These are phyloP conservation scores for Ensete ventricosum DNA, from an alignment of 176 grass and related monocot genomes.

Conservation along the genomic window DNA sequence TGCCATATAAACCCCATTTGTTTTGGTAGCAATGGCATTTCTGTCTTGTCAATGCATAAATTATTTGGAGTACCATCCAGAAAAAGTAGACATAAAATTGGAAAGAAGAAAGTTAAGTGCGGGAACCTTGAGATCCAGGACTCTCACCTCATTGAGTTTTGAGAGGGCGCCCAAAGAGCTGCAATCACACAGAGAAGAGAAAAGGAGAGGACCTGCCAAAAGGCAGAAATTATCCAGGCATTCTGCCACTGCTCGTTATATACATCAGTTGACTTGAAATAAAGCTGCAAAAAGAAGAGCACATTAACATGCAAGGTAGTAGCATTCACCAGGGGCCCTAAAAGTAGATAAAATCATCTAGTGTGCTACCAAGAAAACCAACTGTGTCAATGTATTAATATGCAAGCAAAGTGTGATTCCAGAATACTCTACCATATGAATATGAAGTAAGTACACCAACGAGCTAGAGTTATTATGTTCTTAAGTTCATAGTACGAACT, in stretches of 20 bases:
- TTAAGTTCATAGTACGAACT: background rate
- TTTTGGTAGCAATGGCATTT: too few species aligned
- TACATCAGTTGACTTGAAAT: constrained; percentile 91
- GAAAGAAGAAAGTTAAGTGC: constrained; percentile 12
- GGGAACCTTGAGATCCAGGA: constrained; percentile 19
- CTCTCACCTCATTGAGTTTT: constrained; percentile 78
- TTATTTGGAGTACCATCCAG: background rate
- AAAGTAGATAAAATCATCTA: background rate
- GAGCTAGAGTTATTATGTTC: background rate
- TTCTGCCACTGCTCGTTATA: constrained; percentile 93
- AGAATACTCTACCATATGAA: background rate
- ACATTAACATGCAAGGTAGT: background rate
- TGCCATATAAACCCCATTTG: too few species aligned
- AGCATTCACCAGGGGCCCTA: constrained; percentile 6
- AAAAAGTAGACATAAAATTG: background rate
- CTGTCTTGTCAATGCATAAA: too few species aligned
- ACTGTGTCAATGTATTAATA: background rate
- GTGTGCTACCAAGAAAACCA: background rate
- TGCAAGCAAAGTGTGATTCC: background rate
- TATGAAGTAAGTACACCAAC: background rate
- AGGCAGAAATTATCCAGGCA: constrained; percentile 95
- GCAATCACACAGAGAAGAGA: constrained; percentile 91
- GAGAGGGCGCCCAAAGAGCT: constrained; percentile 83
- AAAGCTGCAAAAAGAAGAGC: constrained; percentile 53
- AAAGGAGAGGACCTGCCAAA: constrained; percentile 90